Evolutionary conservation across 345 rosid species (phyloP), one percentile per base, ranked within the genome.

Genomic region (Adansonia digitata): DNA sequence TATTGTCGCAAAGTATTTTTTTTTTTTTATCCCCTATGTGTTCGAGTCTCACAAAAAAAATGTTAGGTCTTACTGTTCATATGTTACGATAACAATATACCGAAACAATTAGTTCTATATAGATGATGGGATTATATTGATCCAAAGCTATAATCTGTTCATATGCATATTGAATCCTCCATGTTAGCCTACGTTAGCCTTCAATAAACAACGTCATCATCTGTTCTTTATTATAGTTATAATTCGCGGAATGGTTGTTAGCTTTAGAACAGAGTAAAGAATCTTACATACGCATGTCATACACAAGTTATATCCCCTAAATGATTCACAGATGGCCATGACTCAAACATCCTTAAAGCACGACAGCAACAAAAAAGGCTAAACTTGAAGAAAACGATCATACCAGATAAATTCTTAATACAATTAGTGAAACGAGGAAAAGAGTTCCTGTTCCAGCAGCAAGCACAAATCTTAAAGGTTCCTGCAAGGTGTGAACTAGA

Each of bases 381-480:
- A 26, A 66, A 76, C 29, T 22, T 12, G 24, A 59, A 40, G 34
- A 34, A 65, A 69, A 27, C 5, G 42, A 59, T 2, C 73, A 53
- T 89, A 94, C 99, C 93, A 94, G 85, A 84, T 94, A 92, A 72
- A 94, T 92, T 75, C 99, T 80, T 75, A 94, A 78, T 79, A 92
- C 84, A 37, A 94, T 90, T 65, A 94, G 74, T 0, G 99, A 88
- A 66, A 91, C 97, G 0, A 94, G 77, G 85, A 92, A 88, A 18
- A 94, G 92, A 5, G 98, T 90, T 79, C 99, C 99, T 42, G 95
- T 91, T 45, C 96, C 98, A 12, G 98, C 99, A 62, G 99, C 95
- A 42, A 94, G 87, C 79, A 55, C 84, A 82, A 94, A 92, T 81
- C 92, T 85, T 71, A 92, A 73, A 65, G 99, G 93, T 6, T 94